Evolutionary conservation across 768 basidiomycete species (phyloP).

Genomic region (Leccinum rimulosum): DNA sequence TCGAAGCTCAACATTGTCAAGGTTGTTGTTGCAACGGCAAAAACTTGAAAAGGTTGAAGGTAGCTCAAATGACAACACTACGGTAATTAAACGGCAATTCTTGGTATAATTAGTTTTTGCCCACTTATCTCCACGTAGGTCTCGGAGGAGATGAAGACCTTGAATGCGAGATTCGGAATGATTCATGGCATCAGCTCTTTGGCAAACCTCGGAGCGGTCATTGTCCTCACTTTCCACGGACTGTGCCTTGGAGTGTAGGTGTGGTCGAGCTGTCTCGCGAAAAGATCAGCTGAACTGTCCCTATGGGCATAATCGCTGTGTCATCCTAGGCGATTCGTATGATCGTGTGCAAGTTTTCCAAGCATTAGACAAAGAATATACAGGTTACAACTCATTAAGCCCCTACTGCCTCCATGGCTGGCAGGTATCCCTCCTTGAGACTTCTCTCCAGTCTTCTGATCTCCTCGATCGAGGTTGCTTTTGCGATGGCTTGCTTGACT

Average conservation of each 20-base stretch:
- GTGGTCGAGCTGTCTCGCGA: slow-evolving; percentile 40
- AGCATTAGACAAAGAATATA: slow-evolving; percentile 32
- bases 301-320: not conserved
- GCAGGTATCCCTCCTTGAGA: slow-evolving; percentile 81
- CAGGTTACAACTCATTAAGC: slow-evolving; percentile 49
- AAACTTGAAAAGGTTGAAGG: slow-evolving; percentile 73
- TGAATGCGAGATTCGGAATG: slow-evolving; percentile 63
- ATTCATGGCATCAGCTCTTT: slow-evolving; percentile 71
- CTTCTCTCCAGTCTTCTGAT: slow-evolving; percentile 80
- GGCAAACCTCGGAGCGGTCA: slow-evolving; percentile 58
- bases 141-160: slow-evolving; percentile 63
- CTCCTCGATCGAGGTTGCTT: slow-evolving; percentile 89
- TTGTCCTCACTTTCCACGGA: slow-evolving; percentile 65
- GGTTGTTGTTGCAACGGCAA: slow-evolving; percentile 75
- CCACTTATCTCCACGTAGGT: slow-evolving; percentile 40
- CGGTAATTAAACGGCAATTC: slow-evolving; percentile 47
- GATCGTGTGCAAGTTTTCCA: not conserved
- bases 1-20: slow-evolving; percentile 22
- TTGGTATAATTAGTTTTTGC: slow-evolving; percentile 5
- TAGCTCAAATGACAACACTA: slow-evolving; percentile 60
- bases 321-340: not conserved
- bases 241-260: slow-evolving; percentile 58
- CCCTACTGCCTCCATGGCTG: slow-evolving; percentile 72
- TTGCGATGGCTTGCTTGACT: slow-evolving; percentile 83
- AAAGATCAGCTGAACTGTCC: not conserved